A percentile compares a stretch with the other conserved stretches of the same genome.
Conservation (phyloP, 495 filamentous ascomycete genomes). For the Aspergillus nidulans region DNA sequence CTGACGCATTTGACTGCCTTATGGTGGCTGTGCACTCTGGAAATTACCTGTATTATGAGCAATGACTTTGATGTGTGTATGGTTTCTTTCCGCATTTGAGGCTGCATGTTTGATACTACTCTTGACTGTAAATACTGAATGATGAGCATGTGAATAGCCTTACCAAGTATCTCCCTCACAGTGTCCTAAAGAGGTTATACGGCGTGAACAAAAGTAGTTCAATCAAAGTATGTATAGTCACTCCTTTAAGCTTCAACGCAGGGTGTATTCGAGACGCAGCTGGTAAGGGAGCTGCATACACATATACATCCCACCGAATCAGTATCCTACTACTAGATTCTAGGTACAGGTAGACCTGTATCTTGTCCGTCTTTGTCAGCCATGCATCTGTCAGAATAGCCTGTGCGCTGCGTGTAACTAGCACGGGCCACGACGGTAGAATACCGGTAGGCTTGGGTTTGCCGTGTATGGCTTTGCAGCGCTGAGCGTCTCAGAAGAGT, state of each 20-base stretch:
- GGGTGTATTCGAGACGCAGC: background rate
- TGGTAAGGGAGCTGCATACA: background rate
- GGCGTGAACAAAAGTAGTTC: background rate
- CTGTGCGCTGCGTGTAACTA: constrained; percentile 16
- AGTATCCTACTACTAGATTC: background rate
- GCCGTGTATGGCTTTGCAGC: background rate
- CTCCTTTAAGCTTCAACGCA: background rate
- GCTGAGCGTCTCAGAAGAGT: background rate
- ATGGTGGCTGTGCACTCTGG: constrained; percentile 8
- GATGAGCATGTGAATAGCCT: constrained; percentile 2
- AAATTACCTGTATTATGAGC: constrained; percentile 32
- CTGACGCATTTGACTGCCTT: constrained; percentile 26
- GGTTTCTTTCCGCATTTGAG: constrained; percentile 11
- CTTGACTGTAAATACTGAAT: constrained; percentile 31
- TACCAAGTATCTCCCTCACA: background rate
- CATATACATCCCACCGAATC: background rate
- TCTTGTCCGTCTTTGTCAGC: background rate
- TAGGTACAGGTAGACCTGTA: background rate
- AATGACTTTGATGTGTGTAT: constrained; percentile 14
- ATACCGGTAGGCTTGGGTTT: background rate
- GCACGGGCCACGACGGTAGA: constrained; percentile 8
- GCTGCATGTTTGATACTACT: constrained; percentile 1
- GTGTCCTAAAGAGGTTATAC: background rate
- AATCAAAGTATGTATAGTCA: background rate
- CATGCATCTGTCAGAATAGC: constrained; percentile 17